Evolutionary conservation across 2,329 filamentous ascomycete genomes (phyloP), one percentile per base, ranked within the genome.

Genomic region (Neonectria magnoliae): DNA sequence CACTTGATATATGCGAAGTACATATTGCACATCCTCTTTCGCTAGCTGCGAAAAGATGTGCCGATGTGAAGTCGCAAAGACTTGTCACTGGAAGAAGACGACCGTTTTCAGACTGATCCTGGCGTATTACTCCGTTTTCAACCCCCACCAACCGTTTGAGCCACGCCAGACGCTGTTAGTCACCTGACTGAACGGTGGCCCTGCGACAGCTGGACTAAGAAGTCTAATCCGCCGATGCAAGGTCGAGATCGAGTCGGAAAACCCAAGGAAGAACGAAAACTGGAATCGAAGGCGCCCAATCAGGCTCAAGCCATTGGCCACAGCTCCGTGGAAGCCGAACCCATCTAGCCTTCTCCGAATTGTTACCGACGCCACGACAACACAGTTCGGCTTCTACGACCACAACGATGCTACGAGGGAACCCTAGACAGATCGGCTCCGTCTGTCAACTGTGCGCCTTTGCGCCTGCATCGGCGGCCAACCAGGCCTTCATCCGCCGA

Each of bases 381-480:
- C 5, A 51, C 27, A 51, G 10, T 38, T 14, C n/a, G 13, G 4
- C 14, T 54, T 50, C n/a, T 3, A 25, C 22, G 10, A 36, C 50
- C 31, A 27, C 57, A 42, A 76, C 64, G n/a, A 84, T 84, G 81
- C 81, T 80, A 52, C 76, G 77, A 73, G 73, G 77, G 60, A 71
- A 61, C 36, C 70, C 76, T 14, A 74, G 74, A 22, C 72, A 73
- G 56, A 68, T 79, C 33, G 71, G 78, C 69, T 77, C 81, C 60
- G 68, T 84, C 57, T 85, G 84, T 76, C 81, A 81, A 57, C 76
- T 80, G 54, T 85, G 83, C 72, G 72, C 82, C 57, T 77, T 78
- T 65, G 69, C 80, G 52, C 71, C 76, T 22, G 55, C 69, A 27
- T 74, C 68, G 50, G 59, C 73, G 47, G 27, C 69, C 54, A 73